Conservation (phyloP, 805 yeast genomes). For the Priceomyces castillae region DNA sequence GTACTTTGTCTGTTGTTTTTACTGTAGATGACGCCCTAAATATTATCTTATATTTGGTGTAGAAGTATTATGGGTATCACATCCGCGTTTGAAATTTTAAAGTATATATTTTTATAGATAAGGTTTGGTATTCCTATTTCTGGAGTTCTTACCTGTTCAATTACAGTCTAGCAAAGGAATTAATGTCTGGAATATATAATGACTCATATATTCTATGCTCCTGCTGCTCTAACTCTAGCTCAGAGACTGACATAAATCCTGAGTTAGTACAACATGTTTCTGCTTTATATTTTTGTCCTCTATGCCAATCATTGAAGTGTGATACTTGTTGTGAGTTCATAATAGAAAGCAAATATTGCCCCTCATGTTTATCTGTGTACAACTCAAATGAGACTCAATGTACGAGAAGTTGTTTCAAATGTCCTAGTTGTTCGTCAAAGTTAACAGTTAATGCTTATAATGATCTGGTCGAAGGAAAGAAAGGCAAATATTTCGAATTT, state of each 20-base stretch:
- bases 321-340: slow-evolving; percentile 22
- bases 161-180: neutral
- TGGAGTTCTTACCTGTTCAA: neutral
- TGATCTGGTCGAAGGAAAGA: slow-evolving; percentile 10
- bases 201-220: slow-evolving; percentile 11
- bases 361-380: slow-evolving; percentile 37
- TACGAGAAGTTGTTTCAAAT: slow-evolving; percentile 38
- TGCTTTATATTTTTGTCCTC: slow-evolving; percentile 35
- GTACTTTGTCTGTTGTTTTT: no score
- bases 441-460: slow-evolving; percentile 20
- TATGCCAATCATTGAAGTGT: slow-evolving; percentile 32
- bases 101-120: neutral
- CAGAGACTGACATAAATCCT: neutral
- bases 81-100: neutral
- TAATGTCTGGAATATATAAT: slow-evolving; percentile 24
- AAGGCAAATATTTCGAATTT: slow-evolving; percentile 38
- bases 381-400: slow-evolving; percentile 25
- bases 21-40: no score
- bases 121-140: neutral
- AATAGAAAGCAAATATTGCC: slow-evolving; percentile 32
- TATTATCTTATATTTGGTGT: no score
- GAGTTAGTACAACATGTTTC: slow-evolving; percentile 15
- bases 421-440: slow-evolving; percentile 34
- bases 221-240: neutral
- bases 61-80: neutral